A percentile compares a stretch with the other conserved stretches of the same genome.
Conservation (phyloP, 108 stramenopile genomes). For the Bacterosira constricta region DNA sequence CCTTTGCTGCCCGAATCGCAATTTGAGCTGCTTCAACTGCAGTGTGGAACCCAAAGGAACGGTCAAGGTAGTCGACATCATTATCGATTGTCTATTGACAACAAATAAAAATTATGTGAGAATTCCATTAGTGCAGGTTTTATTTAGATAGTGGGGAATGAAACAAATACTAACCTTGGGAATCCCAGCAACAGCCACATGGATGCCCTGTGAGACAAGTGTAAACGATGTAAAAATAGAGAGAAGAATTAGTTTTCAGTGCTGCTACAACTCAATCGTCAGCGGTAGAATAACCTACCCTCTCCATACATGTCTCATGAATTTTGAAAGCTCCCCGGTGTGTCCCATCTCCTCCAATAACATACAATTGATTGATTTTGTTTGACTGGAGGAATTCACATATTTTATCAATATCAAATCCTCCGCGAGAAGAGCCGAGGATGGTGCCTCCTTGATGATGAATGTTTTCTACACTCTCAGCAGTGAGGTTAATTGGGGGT, state of each 20-base stretch:
- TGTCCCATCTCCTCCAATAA: constrained; percentile 99
- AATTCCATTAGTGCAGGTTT: background rate
- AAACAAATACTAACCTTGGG: constrained; percentile 77
- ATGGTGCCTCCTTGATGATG: constrained; percentile 96
- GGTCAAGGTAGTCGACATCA: constrained; percentile 96
- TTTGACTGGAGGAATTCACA: constrained; percentile 65
- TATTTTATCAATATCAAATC: constrained; percentile 94
- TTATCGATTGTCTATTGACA: constrained; percentile 67
- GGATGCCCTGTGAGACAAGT: constrained; percentile 66
- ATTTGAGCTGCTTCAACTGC: constrained; percentile 92
- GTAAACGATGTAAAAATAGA: too few species aligned
- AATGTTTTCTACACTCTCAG: constrained; percentile 83
- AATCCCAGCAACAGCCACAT: constrained; percentile 95
- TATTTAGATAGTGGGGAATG: too few species aligned
- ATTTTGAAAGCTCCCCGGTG: constrained; percentile 93
- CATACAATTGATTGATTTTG: constrained; percentile 88
- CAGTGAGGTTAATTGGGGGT: constrained; percentile 72
- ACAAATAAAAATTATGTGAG: constrained; percentile 47
- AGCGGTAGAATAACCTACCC: constrained; percentile 28
- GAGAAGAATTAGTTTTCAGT: too few species aligned
- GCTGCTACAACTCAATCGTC: too few species aligned
- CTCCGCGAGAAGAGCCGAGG: constrained; percentile 92
- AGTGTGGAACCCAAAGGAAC: constrained; percentile 92
- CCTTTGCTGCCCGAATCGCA: constrained; percentile 89
- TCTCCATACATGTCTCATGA: constrained; percentile 89